A percentile compares a stretch with the other conserved stretches of the same genome.
Conservation (phyloP, 257 asterid genomes). For the Penstemon eatonii region DNA sequence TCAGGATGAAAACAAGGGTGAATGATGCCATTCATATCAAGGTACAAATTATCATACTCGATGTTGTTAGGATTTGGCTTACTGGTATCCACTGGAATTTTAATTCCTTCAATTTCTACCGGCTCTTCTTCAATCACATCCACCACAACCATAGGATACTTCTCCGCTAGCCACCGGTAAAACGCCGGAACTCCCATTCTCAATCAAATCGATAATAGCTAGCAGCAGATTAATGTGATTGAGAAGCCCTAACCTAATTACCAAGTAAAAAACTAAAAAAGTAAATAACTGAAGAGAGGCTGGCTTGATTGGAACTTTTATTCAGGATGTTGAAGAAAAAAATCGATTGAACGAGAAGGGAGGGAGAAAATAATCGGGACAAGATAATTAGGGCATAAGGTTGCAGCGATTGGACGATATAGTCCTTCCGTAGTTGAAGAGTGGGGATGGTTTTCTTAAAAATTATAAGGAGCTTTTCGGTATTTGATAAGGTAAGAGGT, state of each 20-base stretch:
- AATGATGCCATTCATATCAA: conserved; percentile 92
- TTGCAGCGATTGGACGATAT: conserved; percentile 7
- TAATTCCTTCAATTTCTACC: conserved; percentile 66
- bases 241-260: neutral
- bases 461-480: conserved; percentile 9
- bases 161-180: conserved; percentile 98
- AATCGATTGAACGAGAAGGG: conserved; percentile 5
- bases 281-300: neutral
- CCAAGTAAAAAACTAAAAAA: neutral
- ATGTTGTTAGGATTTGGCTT: conserved; percentile 81
- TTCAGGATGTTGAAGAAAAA: conserved; percentile 8
- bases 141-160: conserved; percentile 82
- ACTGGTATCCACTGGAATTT: conserved; percentile 89
- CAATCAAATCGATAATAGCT: conserved; percentile 16
- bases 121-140: conserved; percentile 90
- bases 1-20: conserved; percentile 99
- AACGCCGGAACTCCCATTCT: conserved; percentile 98
- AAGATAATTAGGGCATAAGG: conserved; percentile 35
- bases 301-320: neutral
- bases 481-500: neutral
- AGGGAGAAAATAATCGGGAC: neutral
- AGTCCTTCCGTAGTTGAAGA: neutral
- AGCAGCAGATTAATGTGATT: neutral
- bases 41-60: conserved; percentile 83
- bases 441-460: no score